Evolutionary conservation across 805 yeast genomes (phyloP).

Genomic region (Cyberlindnera mycetangii): DNA sequence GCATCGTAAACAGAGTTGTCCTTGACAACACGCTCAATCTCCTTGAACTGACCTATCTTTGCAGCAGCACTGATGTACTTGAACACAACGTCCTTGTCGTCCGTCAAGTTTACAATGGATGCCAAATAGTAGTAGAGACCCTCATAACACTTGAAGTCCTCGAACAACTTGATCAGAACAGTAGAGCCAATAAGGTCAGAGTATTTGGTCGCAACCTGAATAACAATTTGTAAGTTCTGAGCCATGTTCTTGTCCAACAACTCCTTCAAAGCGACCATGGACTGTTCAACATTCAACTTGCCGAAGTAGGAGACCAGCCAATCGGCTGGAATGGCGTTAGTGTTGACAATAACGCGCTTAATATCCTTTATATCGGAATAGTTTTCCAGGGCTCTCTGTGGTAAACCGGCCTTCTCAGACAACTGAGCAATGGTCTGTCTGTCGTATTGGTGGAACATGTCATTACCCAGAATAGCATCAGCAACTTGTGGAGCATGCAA

Average conservation of each 20-base stretch:
- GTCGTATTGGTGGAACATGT: conserved; percentile 94
- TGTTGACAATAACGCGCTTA: conserved; percentile 89
- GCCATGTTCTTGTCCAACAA: conserved; percentile 76
- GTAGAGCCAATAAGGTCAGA: conserved; percentile 89
- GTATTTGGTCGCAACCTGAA: conserved; percentile 95
- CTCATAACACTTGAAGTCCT: conserved; percentile 87
- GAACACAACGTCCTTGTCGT: conserved; percentile 92
- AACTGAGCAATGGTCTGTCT: conserved; percentile 87
- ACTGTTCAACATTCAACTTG: conserved; percentile 90
- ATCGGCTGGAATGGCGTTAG: conserved; percentile 80
- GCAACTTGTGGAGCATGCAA: conserved; percentile 99
- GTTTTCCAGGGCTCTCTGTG: conserved; percentile 94
- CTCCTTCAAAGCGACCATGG: conserved; percentile 81
- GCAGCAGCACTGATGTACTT: conserved; percentile 96
- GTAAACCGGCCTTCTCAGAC: conserved; percentile 94
- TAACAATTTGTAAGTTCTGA: conserved; percentile 87
- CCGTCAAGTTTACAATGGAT: conserved; percentile 88
- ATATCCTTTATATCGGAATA: conserved; percentile 93
- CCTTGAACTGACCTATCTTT: conserved; percentile 82
- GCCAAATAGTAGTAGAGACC: conserved; percentile 94
- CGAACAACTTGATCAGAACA: conserved; percentile 84
- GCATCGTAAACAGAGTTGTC: conserved; percentile 94
- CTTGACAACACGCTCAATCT: conserved; percentile 92
- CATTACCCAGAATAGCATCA: conserved; percentile 94
- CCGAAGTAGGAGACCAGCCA: conserved; percentile 95